phyloP scores from a whole-genome alignment of 78 protist species.

The Dictyostelium intermedium region DNA sequence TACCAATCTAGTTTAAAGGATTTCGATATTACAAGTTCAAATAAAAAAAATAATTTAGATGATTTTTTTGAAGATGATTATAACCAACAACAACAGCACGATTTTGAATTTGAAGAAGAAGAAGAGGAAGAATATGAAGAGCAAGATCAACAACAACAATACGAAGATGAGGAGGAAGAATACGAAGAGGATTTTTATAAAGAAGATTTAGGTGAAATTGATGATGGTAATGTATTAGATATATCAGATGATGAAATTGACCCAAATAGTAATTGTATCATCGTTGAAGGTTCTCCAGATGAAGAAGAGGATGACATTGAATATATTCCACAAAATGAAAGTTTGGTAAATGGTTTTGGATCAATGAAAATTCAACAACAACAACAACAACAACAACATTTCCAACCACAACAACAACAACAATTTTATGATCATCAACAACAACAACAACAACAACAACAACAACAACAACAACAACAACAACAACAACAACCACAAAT shows the following conservation, averaged over 20 bases:
- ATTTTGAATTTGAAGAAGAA: constrained; percentile 14
- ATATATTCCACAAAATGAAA: constrained; percentile 27
- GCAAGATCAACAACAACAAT: background rate
- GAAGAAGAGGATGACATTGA: constrained; percentile 32
- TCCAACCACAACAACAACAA: background rate
- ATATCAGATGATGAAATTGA: constrained; percentile 5
- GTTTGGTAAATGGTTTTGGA: background rate
- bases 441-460: constrained; percentile 8
- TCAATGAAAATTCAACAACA: background rate
- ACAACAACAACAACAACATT: background rate
- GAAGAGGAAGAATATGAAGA: constrained; percentile 11
- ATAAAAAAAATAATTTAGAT: constrained; percentile 10
- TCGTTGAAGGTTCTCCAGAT: background rate
- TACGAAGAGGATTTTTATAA: background rate
- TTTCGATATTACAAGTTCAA: constrained; percentile 14
- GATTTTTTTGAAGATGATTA: background rate
- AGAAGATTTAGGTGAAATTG: background rate
- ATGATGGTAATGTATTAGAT: constrained; percentile 6
- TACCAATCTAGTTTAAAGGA: constrained; percentile 1
- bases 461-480: background rate
- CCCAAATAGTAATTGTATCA: background rate
- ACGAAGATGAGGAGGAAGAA: background rate
- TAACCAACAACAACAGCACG: constrained; percentile 19
- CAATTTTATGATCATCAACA: background rate
- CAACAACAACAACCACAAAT: background rate